These are phyloP conservation scores for Penicillium cataractarum DNA, from an alignment of 495 filamentous ascomycete species.

Conservation along the genomic window DNA sequence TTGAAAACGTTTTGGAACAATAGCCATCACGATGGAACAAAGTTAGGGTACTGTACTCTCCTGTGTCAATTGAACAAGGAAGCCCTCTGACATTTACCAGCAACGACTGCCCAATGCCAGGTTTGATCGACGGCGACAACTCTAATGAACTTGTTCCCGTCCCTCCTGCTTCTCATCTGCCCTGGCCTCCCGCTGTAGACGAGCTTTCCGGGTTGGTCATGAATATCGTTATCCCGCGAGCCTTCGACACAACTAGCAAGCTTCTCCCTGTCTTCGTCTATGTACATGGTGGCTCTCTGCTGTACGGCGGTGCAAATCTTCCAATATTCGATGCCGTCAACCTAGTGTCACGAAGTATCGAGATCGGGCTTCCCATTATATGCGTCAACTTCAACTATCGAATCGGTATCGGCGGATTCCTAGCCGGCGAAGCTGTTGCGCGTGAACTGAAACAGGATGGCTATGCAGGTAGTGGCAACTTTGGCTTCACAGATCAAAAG, in stretches of 20 bases:
- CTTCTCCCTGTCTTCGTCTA: constrained; percentile 33
- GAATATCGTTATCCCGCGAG: constrained; percentile 34
- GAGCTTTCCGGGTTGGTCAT: constrained; percentile 34
- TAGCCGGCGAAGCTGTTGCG: constrained; percentile 24
- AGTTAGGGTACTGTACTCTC: constrained; percentile 23
- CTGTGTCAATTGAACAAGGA: too few relatives aligned
- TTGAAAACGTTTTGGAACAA: constrained; percentile 30
- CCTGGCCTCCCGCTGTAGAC: constrained; percentile 13
- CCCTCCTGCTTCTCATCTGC: constrained; percentile 29
- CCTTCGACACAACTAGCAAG: constrained; percentile 2
- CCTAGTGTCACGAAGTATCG: constrained; percentile 29
- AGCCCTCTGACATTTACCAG: constrained; percentile 5
- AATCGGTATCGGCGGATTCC: constrained; percentile 36
- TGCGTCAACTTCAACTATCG: constrained; percentile 38
- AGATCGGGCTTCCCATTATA: constrained; percentile 27
- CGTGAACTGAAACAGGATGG: constrained; percentile 30
- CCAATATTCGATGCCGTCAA: constrained; percentile 37
- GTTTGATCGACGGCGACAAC: constrained; percentile 27
- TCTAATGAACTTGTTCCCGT: constrained; percentile 31
- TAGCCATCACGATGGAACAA: constrained; percentile 32
- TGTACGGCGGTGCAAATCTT: constrained; percentile 34
- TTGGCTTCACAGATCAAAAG: constrained; percentile 39
- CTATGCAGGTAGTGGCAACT: constrained; percentile 31
- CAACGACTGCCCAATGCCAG: constrained; percentile 32
- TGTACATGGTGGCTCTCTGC: constrained; percentile 36